Evolutionary conservation across 169 alveolate genomes (phyloP), one percentile per base, ranked within the genome.

Genomic region (Eimeria acervulina): DNA sequence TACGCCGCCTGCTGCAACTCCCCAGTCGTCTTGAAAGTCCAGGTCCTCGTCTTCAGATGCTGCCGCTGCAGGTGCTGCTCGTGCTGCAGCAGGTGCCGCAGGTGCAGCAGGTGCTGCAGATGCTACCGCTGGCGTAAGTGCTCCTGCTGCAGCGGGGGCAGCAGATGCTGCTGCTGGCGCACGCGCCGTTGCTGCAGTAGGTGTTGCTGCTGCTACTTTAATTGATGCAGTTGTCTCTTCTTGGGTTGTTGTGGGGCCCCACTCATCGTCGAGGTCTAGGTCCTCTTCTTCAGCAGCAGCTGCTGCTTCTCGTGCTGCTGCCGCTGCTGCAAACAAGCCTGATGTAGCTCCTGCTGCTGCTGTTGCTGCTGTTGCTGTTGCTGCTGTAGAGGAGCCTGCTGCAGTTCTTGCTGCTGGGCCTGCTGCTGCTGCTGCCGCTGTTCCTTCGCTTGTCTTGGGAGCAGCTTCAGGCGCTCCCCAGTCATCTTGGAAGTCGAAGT

Each of bases 21-120:
- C 89, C 89, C 89, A 80, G 42, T 80, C 89, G 36, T 80, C 89
- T 15, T 80, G 59, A 28, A 80, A 80, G 40, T 80, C 89, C 36
- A 80, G 7, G 63, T 80, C 89, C 33, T 80, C 89, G 19, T 40
- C 89, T n/a, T 38, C 40, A 31, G 21, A 23, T 80, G 66, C 89
- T 40, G 33, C 89, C 23, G 66, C 89, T 80, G 55, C 40, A 31
- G 21, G 8, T 80, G 66, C 89, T 40, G 33, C 89, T 42, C 42
- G 68, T 80, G 55, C 42, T 12, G 36, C 89, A 19, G 26, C 66
- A 17, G 89, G 40, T 7, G 89, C 68, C 15, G 88, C 88, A 15
- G 88, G 63, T 2, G 61, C 61, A 8, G 88, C 88, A 21, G 59
- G 47, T 76, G 33, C 88, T 38, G 63, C 88, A 13, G 38, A 31